phyloP scores from a whole-genome alignment of 345 rosid species.

The Anastatica hierochuntica region DNA sequence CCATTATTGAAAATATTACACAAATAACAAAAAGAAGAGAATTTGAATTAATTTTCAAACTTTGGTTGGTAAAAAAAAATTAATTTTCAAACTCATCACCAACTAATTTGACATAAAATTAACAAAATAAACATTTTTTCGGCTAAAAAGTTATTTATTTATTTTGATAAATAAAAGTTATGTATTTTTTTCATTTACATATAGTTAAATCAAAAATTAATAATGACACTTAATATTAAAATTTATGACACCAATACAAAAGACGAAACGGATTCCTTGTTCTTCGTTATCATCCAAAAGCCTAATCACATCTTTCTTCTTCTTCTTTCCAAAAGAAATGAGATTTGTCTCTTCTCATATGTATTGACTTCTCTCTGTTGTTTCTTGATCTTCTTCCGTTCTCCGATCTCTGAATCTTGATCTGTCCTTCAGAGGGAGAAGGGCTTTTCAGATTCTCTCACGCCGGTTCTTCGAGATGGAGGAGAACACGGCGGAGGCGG shows the following conservation, averaged over 20 bases:
- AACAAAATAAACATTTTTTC: conserved; percentile 14
- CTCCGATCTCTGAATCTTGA: background rate
- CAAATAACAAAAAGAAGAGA: background rate
- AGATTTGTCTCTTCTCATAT: conserved; percentile 7
- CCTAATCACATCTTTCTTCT: conserved; percentile 6
- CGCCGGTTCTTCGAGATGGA: conserved; percentile 25
- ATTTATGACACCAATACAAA: conserved; percentile 22
- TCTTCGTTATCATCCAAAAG: conserved; percentile 20
- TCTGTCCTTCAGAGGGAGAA: background rate
- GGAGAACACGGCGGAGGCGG: conserved; percentile 26
- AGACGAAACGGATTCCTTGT: conserved; percentile 24
- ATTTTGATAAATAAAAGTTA: too few species aligned
- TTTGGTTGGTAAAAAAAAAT: too few species aligned
- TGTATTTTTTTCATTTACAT: background rate
- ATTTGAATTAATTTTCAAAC: too few species aligned
- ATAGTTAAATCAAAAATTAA: background rate
- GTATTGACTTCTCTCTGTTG: conserved; percentile 6
- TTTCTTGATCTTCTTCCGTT: background rate
- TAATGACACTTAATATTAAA: conserved; percentile 20
- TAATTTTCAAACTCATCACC: conserved; percentile 9
- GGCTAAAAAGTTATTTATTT: too few species aligned
- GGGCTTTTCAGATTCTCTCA: background rate
- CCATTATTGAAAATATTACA: background rate
- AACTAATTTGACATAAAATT: conserved; percentile 24
- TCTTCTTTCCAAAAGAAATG: conserved; percentile 7